Percentiles rank a stretch among this genome's conserved stretches.
Conservation (phyloP, 805 yeast species). For the Cyberlindnera galapagoensis region DNA sequence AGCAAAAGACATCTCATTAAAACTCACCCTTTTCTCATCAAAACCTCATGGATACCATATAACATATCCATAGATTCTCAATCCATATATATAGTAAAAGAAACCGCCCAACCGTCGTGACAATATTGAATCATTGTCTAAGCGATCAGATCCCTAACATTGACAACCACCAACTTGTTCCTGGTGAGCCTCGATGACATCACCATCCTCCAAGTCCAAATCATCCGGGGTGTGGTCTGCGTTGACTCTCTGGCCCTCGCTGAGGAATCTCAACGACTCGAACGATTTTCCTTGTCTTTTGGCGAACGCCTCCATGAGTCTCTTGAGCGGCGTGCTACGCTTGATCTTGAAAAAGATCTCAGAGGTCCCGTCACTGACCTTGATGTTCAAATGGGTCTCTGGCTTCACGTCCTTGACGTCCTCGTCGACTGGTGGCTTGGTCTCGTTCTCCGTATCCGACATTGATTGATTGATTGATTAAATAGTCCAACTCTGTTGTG, state of each 20-base stretch:
- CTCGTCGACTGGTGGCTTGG: conserved; percentile 27
- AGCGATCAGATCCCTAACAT: too few species aligned
- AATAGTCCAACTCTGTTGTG: too few species aligned
- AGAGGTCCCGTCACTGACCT: conserved; percentile 88
- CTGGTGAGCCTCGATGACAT: conserved; percentile 93
- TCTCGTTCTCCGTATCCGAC: conserved; percentile 26
- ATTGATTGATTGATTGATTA: conserved; percentile 12
- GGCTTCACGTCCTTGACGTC: conserved; percentile 47
- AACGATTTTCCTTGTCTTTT: conserved; percentile 92
- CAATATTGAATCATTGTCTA: too few species aligned
- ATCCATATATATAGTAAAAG: too few species aligned
- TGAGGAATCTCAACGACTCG: conserved; percentile 77
- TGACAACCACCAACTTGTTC: conserved; percentile 88
- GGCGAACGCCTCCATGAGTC: conserved; percentile 97
- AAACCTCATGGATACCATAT: too few species aligned
- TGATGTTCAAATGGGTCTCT: conserved; percentile 85
- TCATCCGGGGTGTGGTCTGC: conserved; percentile 91
- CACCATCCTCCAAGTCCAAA: conserved; percentile 91
- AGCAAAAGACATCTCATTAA: too few species aligned
- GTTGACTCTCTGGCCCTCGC: conserved; percentile 86
- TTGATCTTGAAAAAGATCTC: conserved; percentile 96
- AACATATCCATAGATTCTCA: too few species aligned
- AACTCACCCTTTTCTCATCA: too few species aligned
- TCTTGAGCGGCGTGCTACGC: conserved; percentile 83
- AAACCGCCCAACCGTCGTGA: too few species aligned